Percentiles rank a stretch among this genome's conserved stretches.
These are phyloP conservation scores for Tolypocladium sp. DNA, from an alignment of 2,329 filamentous ascomycete genomes.

Conservation along the genomic window DNA sequence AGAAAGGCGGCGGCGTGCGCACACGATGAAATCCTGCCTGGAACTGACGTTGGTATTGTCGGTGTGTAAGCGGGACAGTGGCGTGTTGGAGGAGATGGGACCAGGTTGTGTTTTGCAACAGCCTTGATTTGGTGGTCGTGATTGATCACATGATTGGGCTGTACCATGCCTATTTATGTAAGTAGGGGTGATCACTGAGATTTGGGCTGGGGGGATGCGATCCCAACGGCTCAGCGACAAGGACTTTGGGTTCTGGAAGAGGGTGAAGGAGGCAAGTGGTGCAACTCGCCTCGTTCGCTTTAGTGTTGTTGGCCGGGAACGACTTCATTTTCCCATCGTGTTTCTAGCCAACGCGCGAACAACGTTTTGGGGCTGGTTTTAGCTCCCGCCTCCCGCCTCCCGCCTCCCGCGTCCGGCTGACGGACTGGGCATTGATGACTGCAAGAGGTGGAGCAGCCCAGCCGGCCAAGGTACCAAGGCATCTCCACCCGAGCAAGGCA, in stretches of 20 bases:
- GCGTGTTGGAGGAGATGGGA: slow-evolving; percentile 1
- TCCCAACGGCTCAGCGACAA: background rate
- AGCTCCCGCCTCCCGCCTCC: background rate
- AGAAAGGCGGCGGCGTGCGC: background rate
- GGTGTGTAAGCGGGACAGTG: background rate
- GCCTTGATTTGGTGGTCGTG: slow-evolving; percentile 7
- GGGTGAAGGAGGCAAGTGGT: background rate
- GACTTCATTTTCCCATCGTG: background rate
- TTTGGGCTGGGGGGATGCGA: background rate
- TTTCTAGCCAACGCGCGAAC: background rate
- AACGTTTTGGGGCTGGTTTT: background rate
- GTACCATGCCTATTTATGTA: background rate
- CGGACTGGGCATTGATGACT: background rate
- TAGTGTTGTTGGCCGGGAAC: background rate
- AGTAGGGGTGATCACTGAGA: background rate
- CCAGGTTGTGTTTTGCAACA: slow-evolving; percentile 4
- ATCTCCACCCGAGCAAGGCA: background rate
- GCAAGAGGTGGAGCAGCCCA: background rate
- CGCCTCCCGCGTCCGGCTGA: background rate
- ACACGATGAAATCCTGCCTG: background rate
- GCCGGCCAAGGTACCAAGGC: background rate
- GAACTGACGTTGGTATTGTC: background rate
- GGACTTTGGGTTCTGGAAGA: background rate
- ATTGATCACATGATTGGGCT: slow-evolving; percentile 11
- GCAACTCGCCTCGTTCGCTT: background rate